Conservation (phyloP, 2,329 filamentous ascomycete species). For the Penicillium griseofulvum region DNA sequence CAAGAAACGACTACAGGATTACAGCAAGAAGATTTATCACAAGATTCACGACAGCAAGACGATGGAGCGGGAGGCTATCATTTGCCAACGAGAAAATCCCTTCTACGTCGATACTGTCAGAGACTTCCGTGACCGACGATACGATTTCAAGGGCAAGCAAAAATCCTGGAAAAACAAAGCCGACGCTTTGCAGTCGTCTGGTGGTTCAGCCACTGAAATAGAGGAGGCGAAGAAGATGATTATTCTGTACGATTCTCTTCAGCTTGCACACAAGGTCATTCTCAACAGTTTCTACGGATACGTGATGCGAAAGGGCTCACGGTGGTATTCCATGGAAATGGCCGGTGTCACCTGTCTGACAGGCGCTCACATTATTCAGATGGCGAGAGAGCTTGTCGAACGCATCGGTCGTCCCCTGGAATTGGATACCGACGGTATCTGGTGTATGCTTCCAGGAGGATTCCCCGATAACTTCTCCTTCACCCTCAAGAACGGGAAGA, state of each 20-base stretch:
- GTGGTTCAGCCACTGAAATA: conserved; percentile 71
- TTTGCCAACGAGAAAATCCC: conserved; percentile 95
- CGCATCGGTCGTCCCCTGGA: conserved; percentile 89
- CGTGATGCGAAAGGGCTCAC: conserved; percentile 97
- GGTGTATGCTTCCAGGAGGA: conserved; percentile 95
- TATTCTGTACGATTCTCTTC: conserved; percentile 88
- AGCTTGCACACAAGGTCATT: conserved; percentile 98
- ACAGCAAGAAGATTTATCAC: conserved; percentile 98
- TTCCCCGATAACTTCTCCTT: conserved; percentile 97
- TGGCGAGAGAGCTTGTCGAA: conserved; percentile 90
- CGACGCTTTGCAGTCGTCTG: conserved; percentile 76
- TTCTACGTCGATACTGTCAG: conserved; percentile 97
- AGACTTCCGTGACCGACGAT: conserved; percentile 92
- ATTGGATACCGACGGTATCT: conserved; percentile 97
- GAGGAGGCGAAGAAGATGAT: conserved; percentile 99
- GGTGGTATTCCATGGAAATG: conserved; percentile 99
- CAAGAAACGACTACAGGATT: conserved; percentile 84
- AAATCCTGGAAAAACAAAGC: conserved; percentile 99
- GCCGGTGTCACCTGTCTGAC: conserved; percentile 97
- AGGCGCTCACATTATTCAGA: conserved; percentile 92
- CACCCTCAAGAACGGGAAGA: conserved; percentile 93
- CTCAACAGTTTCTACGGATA: conserved; percentile 99
- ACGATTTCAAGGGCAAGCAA: conserved; percentile 97
- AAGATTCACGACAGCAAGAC: conserved; percentile 96
- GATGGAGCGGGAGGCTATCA: conserved; percentile 91